phyloP scores from a whole-genome alignment of 805 yeast species.

The Scheffersomyces stipitis region DNA sequence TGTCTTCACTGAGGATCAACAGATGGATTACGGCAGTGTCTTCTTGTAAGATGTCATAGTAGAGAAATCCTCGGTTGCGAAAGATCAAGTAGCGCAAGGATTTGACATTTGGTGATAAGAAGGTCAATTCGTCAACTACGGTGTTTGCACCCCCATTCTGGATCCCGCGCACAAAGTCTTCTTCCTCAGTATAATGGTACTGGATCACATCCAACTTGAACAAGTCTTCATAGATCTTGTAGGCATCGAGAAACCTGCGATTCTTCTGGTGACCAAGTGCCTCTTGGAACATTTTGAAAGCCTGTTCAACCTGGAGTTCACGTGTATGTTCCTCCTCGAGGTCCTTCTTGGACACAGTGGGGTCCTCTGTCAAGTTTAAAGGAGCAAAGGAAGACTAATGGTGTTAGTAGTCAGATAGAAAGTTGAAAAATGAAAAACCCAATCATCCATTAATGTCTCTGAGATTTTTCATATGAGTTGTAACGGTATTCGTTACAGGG shows the following conservation, averaged over 20 bases:
- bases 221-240: constrained; percentile 55
- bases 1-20: neutral
- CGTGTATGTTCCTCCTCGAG: constrained; percentile 83
- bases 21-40: constrained; percentile 9
- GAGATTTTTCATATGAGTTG: no score
- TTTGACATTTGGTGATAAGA: constrained; percentile 67
- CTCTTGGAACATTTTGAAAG: constrained; percentile 68
- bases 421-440: no score
- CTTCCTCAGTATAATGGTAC: constrained; percentile 42
- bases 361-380: constrained; percentile 74
- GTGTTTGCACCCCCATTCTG: constrained; percentile 35
- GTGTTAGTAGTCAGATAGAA: no score
- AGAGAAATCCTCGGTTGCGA: constrained; percentile 78
- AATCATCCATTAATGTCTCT: no score
- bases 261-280: constrained; percentile 66
- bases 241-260: constrained; percentile 49
- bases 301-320: constrained; percentile 87
- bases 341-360: constrained; percentile 53
- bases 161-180: constrained; percentile 34
- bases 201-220: constrained; percentile 67
- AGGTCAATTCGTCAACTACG: constrained; percentile 40
- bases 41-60: constrained; percentile 42
- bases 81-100: constrained; percentile 73
- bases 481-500: no score
- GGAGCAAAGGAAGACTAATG: constrained; percentile 71